Evolutionary conservation across 768 basidiomycete genomes (phyloP).

Genomic region (Naematelia encephala): DNA sequence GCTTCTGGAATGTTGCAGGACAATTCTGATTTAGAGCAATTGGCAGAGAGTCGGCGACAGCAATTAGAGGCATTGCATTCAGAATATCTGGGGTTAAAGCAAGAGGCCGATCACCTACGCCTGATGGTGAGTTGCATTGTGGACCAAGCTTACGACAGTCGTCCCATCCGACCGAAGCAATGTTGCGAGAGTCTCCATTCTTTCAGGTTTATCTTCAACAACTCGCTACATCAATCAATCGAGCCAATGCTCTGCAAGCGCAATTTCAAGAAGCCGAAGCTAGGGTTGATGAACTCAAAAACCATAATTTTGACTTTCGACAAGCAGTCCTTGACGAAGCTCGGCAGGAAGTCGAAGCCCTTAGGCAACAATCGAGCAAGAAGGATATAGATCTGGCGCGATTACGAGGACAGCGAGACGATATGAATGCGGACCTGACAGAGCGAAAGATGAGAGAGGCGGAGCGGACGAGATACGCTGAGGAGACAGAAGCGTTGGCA

Average conservation of each 20-base stretch:
- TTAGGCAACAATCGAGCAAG: conserved; percentile 39
- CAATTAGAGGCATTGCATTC: conserved; percentile 33
- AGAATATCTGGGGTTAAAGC: conserved; percentile 33
- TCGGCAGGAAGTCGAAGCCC: conserved; percentile 54
- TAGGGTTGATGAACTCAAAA: conserved; percentile 26
- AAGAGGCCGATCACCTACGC: conserved; percentile 32
- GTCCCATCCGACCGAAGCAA: conserved; percentile 38
- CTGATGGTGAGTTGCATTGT: conserved; percentile 18
- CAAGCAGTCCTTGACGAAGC: conserved; percentile 31
- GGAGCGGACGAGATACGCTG: conserved; percentile 59
- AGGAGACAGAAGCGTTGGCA: conserved; percentile 65
- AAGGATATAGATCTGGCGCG: conserved; percentile 51
- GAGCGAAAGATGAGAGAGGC: conserved; percentile 68
- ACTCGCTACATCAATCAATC: conserved; percentile 54
- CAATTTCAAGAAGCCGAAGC: conserved; percentile 52
- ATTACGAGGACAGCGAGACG: conserved; percentile 52
- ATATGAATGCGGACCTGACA: conserved; percentile 59
- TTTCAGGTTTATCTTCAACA: conserved; percentile 63
- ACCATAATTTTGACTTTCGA: conserved; percentile 35
- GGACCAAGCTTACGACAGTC: conserved; percentile 15
- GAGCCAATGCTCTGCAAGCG: conserved; percentile 49
- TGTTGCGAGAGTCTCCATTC: conserved; percentile 37
- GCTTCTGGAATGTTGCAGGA: conserved; percentile 26
- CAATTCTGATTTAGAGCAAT: conserved; percentile 32
- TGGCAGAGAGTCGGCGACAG: conserved; percentile 36